Conservation (phyloP, 208 protist species). For the Polymyxa betae region DNA sequence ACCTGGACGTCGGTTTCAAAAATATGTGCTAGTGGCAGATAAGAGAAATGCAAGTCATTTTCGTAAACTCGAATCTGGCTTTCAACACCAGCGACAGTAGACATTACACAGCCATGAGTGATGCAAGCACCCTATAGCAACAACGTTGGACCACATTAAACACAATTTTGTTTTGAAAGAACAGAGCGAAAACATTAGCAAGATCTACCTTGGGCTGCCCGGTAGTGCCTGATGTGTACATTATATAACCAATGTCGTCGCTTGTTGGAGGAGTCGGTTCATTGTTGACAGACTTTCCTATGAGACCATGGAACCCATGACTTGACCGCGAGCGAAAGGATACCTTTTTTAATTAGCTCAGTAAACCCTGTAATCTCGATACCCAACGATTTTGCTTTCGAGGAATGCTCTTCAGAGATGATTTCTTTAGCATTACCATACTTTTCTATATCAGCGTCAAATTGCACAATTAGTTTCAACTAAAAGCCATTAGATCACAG, state of each 20-base stretch:
- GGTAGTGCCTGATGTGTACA: slow-evolving; percentile 55
- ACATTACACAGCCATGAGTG: slow-evolving; percentile 48
- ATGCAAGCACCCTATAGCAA: not conserved
- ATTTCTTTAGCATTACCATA: slow-evolving; percentile 3
- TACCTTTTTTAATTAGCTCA: not conserved
- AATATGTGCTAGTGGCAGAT: slow-evolving; percentile 80
- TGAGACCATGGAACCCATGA: not conserved
- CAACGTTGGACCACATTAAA: not conserved
- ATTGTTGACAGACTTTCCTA: not conserved
- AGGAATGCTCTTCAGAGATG: not conserved
- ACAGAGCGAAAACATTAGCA: too few relatives aligned
- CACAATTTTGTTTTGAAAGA: not conserved
- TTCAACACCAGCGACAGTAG: slow-evolving; percentile 20
- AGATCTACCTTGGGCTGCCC: slow-evolving; percentile 27
- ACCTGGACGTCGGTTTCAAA: slow-evolving; percentile 72
- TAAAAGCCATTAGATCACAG: not conserved
- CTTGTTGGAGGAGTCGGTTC: not conserved
- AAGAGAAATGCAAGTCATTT: slow-evolving; percentile 70
- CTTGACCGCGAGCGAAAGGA: not conserved
- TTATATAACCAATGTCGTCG: slow-evolving; percentile 34
- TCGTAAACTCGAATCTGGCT: slow-evolving; percentile 60
- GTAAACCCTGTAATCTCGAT: not conserved
- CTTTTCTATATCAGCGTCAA: slow-evolving; percentile 13
- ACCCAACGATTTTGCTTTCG: not conserved
- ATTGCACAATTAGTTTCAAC: slow-evolving; percentile 17